Percentiles rank a stretch among this genome's conserved stretches.
These are phyloP conservation scores for Cladophialophora exuberans DNA, from an alignment of 2,329 filamentous ascomycete genomes.

Conservation along the genomic window DNA sequence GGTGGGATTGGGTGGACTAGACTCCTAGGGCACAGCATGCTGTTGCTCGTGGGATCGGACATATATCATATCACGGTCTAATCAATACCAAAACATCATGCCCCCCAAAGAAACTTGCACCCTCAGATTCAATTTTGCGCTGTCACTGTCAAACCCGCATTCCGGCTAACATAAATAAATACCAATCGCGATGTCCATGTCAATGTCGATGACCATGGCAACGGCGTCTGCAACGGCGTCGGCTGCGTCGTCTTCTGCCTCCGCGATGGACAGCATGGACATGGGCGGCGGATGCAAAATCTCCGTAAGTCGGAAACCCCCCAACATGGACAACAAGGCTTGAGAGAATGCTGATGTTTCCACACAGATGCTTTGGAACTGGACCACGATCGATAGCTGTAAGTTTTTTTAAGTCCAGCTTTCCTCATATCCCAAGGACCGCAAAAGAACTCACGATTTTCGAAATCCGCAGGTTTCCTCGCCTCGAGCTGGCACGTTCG, in stretches of 20 bases:
- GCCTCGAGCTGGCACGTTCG: slow-evolving; percentile 70
- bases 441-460: too few relatives aligned
- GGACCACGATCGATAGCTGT: slow-evolving; percentile 64
- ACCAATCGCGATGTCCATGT: neutral
- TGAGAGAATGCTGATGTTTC: neutral
- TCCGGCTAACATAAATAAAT: too few relatives aligned
- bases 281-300: slow-evolving; percentile 12
- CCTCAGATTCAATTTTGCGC: too few relatives aligned
- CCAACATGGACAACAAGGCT: neutral
- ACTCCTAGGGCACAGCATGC: too few relatives aligned
- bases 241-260: slow-evolving; percentile 1
- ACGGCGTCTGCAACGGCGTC: slow-evolving; percentile 5
- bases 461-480: slow-evolving; percentile 68
- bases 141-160: too few relatives aligned
- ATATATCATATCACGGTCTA: too few relatives aligned
- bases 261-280: neutral
- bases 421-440: slow-evolving; percentile 58
- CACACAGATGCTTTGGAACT: slow-evolving; percentile 72
- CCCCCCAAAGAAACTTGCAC: too few relatives aligned
- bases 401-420: slow-evolving; percentile 41
- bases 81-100: too few relatives aligned
- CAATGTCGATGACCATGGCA: slow-evolving; percentile 7
- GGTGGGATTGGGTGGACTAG: too few relatives aligned
- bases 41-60: too few relatives aligned
- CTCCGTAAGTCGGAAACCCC: neutral